phyloP scores from a whole-genome alignment of 257 asterid genomes.

The Solanum sejunctum region DNA sequence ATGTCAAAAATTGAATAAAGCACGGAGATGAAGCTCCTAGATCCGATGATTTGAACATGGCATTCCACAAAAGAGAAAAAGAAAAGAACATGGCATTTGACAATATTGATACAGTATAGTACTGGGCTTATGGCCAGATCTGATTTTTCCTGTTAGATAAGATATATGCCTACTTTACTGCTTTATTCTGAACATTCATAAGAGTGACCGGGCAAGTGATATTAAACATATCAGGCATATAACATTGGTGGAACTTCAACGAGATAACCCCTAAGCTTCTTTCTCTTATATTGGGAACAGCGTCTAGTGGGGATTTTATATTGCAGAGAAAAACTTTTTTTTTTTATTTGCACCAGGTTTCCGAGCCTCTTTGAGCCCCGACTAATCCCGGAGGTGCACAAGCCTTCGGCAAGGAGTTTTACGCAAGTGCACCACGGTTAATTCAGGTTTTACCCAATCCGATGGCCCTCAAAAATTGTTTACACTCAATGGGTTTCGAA shows the following conservation, averaged over 20 bases:
- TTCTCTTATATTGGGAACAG: background rate
- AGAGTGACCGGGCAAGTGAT: background rate
- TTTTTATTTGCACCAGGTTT: no score
- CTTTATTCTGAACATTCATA: background rate
- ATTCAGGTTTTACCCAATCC: no score
- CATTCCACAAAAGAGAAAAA: background rate
- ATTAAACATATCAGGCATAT: background rate
- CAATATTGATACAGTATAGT: background rate
- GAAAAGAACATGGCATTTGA: background rate
- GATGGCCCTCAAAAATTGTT: no score
- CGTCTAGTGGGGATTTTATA: background rate
- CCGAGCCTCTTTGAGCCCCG: no score
- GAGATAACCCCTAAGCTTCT: background rate
- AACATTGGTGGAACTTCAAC: background rate
- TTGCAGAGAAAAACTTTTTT: background rate
- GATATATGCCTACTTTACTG: background rate
- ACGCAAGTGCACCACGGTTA: no score
- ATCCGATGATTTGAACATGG: background rate
- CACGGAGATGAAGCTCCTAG: background rate
- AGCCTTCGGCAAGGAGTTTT: no score
- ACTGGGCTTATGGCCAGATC: background rate
- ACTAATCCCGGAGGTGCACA: no score
- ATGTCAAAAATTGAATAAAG: background rate
- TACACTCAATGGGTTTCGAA: no score
- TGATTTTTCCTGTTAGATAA: background rate